These are phyloP conservation scores for Ophiostoma tasmaniense DNA, from an alignment of 2,329 filamentous ascomycete genomes.

Conservation along the genomic window DNA sequence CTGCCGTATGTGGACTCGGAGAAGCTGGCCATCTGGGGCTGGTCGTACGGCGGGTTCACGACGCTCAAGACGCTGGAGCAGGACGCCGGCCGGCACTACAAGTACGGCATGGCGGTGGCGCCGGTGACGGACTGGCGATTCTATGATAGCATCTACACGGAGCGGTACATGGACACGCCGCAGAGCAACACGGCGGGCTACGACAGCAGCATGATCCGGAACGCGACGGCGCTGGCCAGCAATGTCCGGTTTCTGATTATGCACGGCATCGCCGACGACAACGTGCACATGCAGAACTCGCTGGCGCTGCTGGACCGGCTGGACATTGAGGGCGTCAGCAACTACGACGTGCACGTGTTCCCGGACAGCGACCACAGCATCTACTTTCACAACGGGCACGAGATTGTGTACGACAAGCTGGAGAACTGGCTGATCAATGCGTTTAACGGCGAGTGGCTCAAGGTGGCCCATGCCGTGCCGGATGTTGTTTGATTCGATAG, in stretches of 20 bases:
- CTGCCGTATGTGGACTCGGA: constrained; percentile 76
- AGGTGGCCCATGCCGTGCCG: constrained; percentile 43
- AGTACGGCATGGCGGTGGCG: constrained; percentile 95
- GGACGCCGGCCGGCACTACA: constrained; percentile 82
- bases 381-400: constrained; percentile 86
- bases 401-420: constrained; percentile 83
- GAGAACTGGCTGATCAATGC: constrained; percentile 92
- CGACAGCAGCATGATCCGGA: constrained; percentile 61
- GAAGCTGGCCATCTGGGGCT: constrained; percentile 92
- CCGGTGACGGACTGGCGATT: constrained; percentile 98
- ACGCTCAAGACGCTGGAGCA: constrained; percentile 89
- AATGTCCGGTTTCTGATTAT: constrained; percentile 89
- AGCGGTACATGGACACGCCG: constrained; percentile 94
- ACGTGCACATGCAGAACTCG: constrained; percentile 95
- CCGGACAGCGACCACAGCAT: constrained; percentile 95
- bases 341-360: constrained; percentile 95
- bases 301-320: constrained; percentile 79
- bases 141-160: constrained; percentile 91
- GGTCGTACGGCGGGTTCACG: constrained; percentile 95
- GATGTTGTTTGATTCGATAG: constrained; percentile 8
- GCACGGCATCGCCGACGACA: constrained; percentile 95
- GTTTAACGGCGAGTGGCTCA: constrained; percentile 93
- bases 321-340: constrained; percentile 71
- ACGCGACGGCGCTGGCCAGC: constrained; percentile 61
- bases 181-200: constrained; percentile 75